Conservation (phyloP, 2,329 filamentous ascomycete genomes). For the Fulvia fulva region DNA sequence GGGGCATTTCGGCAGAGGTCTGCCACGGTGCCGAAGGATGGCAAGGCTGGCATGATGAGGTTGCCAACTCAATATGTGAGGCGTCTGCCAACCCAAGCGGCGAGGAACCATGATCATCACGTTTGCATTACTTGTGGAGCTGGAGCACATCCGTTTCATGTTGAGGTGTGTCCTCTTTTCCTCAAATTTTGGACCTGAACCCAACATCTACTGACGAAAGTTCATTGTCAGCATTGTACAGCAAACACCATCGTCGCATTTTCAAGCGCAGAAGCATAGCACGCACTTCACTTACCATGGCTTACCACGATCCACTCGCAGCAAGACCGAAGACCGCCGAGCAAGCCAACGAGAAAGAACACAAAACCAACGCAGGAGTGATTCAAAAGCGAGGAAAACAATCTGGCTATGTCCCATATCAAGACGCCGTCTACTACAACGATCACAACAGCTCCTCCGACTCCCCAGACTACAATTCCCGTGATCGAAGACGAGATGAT, state of each 20-base stretch:
- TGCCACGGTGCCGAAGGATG: neutral
- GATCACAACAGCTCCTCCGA: neutral
- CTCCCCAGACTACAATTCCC: neutral
- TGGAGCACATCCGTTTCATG: neutral
- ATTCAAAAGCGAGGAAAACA: neutral
- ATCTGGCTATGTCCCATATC: conserved; percentile 7
- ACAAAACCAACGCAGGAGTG: neutral
- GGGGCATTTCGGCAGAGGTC: neutral
- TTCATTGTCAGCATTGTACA: neutral
- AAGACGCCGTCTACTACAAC: conserved; percentile 11
- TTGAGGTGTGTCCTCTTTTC: neutral
- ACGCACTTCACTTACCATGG: neutral
- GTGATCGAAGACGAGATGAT: neutral
- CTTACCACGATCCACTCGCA: neutral
- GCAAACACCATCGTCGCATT: neutral
- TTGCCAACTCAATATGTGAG: neutral
- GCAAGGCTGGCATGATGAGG: neutral
- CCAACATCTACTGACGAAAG: neutral
- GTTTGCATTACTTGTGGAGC: neutral
- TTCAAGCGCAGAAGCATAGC: neutral
- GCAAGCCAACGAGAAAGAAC: neutral
- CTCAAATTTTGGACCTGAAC: neutral
- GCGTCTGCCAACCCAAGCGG: neutral
- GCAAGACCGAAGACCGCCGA: neutral
- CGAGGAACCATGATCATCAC: neutral